phyloP scores from a whole-genome alignment of 2,329 filamentous ascomycete genomes.

The Botrytis elliptica region DNA sequence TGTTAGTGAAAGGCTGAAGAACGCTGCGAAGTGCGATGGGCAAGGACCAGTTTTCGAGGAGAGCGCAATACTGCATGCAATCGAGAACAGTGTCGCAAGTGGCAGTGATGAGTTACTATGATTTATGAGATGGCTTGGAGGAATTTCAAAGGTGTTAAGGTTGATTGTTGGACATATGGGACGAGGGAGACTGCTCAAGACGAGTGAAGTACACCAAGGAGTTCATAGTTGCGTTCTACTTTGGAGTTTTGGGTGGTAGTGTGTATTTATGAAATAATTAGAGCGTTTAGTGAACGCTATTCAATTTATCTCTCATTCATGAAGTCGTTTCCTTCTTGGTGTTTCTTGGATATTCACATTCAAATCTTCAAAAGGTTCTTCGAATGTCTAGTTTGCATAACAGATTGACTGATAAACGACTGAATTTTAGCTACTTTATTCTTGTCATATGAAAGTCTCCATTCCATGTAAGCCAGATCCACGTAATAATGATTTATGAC shows the following conservation, averaged over 20 bases:
- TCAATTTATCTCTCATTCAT: background rate
- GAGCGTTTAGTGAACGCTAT: background rate
- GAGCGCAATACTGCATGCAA: constrained; percentile 66
- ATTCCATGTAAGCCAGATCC: background rate
- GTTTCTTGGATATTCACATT: background rate
- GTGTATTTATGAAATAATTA: background rate
- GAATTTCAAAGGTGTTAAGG: constrained; percentile 21
- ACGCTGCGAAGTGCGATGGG: constrained; percentile 76
- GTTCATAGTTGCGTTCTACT: background rate
- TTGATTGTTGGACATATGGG: constrained; percentile 8
- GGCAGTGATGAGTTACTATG: constrained; percentile 76
- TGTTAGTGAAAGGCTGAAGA: constrained; percentile 77
- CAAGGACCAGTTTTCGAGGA: constrained; percentile 88
- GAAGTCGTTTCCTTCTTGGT: background rate
- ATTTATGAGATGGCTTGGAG: constrained; percentile 29
- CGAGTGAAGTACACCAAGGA: constrained; percentile 2
- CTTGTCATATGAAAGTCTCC: background rate
- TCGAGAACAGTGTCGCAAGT: constrained; percentile 73
- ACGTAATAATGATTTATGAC: no score
- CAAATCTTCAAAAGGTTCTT: background rate
- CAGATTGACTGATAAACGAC: background rate
- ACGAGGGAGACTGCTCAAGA: background rate
- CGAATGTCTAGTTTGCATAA: background rate
- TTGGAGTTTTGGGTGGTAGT: background rate
- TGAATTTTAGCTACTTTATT: background rate